Evolutionary conservation across 257 asterid genomes (phyloP), one percentile per base, ranked within the genome.

Genomic region (Solanum megistacrolobum): DNA sequence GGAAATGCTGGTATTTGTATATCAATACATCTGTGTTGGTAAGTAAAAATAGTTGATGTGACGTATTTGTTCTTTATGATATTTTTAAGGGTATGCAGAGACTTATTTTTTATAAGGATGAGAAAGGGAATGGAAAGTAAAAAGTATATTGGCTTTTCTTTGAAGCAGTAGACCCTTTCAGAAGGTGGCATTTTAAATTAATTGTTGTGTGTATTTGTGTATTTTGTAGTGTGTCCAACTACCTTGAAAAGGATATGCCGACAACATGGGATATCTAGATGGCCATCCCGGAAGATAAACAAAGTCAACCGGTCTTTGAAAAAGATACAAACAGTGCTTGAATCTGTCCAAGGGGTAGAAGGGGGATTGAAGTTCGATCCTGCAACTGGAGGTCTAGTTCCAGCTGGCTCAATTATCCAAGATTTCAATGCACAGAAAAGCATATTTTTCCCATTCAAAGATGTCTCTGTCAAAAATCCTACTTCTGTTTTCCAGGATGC

Each of bases 161-260:
- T 85, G 65, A 31, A 85, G 31, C 10, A 38, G 41, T 43, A 66
- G 48, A 85, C 41, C 29, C 84, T 88, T 71, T 31, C 31, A 58
- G 0, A n/a, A 52, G 29, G 23, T 84, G 41, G 12, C 38, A 31
- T 79, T 43, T 84, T 71, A 32, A 62, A 16, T 38, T 36, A 23
- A 27, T 75, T 29, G 48, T 32, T 62, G 60, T 52, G 75, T 46
- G 25, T 46, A 48, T 48, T 48, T 46, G 55, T 43, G 55, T 46
- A 43, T 88, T 91, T 87, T 90, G 87, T 79, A 96, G 99, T 96
- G 90, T 96, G 98, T 89, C 98, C 98, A 23, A 95, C 99, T 38
- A 96, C 99, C n/a, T 94, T 96, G 58, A 96, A 96, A 92, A 92
- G 98, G 92, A 95, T 96, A 91, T 96, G 99, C 89, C 92, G 99